These are phyloP conservation scores for Otatea glauca DNA, from an alignment of 176 grass and related monocot species.

Conservation along the genomic window DNA sequence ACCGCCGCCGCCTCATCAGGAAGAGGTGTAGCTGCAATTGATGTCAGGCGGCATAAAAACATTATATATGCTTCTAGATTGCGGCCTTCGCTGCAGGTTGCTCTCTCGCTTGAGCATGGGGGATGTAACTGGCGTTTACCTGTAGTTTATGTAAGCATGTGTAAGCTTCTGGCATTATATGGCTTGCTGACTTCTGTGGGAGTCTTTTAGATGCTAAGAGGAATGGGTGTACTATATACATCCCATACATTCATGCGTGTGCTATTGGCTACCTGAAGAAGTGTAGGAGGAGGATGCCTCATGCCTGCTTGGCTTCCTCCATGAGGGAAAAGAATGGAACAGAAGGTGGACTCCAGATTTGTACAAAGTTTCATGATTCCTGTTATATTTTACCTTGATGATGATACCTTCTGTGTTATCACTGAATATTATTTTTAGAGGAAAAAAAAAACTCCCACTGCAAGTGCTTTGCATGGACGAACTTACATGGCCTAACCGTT, in stretches of 20 bases:
- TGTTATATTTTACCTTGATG: conserved; percentile 38
- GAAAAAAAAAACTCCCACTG: not conserved
- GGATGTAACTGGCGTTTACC: conserved; percentile 45
- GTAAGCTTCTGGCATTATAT: conserved; percentile 44
- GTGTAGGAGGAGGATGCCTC: conserved; percentile 32
- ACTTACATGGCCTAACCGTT: not conserved
- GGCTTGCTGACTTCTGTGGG: conserved; percentile 25
- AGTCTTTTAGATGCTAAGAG: conserved; percentile 27
- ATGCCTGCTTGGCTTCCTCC: conserved; percentile 18
- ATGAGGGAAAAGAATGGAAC: conserved; percentile 1
- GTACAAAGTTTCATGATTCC: conserved; percentile 44
- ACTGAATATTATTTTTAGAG: not conserved
- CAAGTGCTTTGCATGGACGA: not conserved
- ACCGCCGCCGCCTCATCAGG: conserved; percentile 24
- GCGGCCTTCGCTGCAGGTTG: conserved; percentile 32
- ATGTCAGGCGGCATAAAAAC: not conserved
- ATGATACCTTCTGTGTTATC: not conserved
- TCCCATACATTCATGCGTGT: conserved; percentile 43
- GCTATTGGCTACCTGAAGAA: conserved; percentile 48
- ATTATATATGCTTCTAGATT: conserved; percentile 53
- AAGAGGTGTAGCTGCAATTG: conserved; percentile 48
- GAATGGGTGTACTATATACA: conserved; percentile 39
- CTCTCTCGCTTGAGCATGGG: conserved; percentile 41
- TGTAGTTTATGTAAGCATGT: conserved; percentile 47
- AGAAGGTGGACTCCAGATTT: conserved; percentile 39